Percentiles rank a stretch among this genome's conserved stretches.
These are phyloP conservation scores for Coccomyxa sp. DNA, from an alignment of 139 green algal genomes.

Conservation along the genomic window DNA sequence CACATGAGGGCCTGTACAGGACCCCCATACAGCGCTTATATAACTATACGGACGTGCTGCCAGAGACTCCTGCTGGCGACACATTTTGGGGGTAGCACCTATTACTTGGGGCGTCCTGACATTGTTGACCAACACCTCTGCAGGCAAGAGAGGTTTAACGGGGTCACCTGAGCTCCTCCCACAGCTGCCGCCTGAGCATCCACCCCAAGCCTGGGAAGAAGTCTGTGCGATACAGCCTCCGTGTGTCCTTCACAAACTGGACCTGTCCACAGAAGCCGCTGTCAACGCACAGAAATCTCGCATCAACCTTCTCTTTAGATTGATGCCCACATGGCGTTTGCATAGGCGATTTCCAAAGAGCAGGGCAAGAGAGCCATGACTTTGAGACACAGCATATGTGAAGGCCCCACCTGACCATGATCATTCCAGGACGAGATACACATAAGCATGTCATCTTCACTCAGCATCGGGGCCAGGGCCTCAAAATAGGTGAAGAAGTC, in stretches of 20 bases:
- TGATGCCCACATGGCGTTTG: too few relatives aligned
- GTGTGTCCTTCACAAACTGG: conserved; percentile 18
- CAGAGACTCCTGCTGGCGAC: background rate
- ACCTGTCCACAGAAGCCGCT: too few relatives aligned
- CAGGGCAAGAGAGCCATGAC: too few relatives aligned
- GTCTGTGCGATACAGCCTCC: conserved; percentile 46
- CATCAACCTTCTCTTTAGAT: too few relatives aligned
- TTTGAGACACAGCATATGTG: too few relatives aligned
- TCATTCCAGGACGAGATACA: conserved; percentile 57
- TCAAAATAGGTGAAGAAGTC: conserved; percentile 61
- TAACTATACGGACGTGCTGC: background rate
- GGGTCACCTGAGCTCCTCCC: conserved; percentile 18
- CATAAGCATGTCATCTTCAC: conserved; percentile 29
- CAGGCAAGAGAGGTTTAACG: background rate
- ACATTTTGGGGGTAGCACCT: background rate
- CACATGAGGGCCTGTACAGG: too few relatives aligned
- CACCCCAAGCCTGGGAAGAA: conserved; percentile 62
- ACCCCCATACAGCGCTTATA: too few relatives aligned
- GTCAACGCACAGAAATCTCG: too few relatives aligned
- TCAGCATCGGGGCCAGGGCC: conserved; percentile 26
- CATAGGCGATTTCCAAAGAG: too few relatives aligned
- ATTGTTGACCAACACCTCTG: background rate
- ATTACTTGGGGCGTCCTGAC: too few relatives aligned
- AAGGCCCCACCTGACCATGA: conserved; percentile 46
- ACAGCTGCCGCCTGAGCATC: conserved; percentile 37